Evolutionary conservation across 2,329 filamentous ascomycete genomes (phyloP).

Genomic region (Domatiomyces catenatus): DNA sequence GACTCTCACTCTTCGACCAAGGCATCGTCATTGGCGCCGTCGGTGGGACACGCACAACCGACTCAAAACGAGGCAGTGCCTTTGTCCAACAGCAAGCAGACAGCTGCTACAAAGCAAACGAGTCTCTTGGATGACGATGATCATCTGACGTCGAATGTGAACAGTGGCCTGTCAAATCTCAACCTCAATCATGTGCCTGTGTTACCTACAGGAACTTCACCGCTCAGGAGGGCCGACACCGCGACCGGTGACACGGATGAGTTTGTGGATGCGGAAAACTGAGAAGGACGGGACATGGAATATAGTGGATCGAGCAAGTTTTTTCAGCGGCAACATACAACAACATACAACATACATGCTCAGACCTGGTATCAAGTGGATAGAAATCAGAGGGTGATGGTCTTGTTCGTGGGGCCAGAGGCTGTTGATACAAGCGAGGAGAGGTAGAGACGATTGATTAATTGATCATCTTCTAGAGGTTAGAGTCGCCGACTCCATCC

Average conservation of each 20-base stretch:
- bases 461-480: too few species aligned
- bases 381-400: neutral
- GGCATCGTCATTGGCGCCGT: constrained; percentile 10
- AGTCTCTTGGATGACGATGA: constrained; percentile 16
- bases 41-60: constrained; percentile 4
- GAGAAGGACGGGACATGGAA: neutral
- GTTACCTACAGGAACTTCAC: constrained; percentile 12
- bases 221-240: constrained; percentile 25
- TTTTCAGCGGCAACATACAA: neutral
- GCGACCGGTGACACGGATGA: constrained; percentile 26
- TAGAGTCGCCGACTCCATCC: too few species aligned
- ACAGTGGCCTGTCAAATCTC: constrained; percentile 12
- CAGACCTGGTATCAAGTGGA: neutral
- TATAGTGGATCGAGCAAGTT: neutral
- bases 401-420: too few species aligned
- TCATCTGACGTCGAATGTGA: constrained; percentile 6
- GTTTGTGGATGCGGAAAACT: constrained; percentile 29
- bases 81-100: constrained; percentile 1
- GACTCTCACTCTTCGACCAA: constrained; percentile 13
- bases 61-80: constrained; percentile 6
- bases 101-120: neutral
- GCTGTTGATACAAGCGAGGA: too few species aligned
- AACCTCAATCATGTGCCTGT: constrained; percentile 16
- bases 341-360: neutral
- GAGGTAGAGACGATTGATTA: too few species aligned